phyloP scores from a whole-genome alignment of 1,139 yeast species.

The Pichia sp. region DNA sequence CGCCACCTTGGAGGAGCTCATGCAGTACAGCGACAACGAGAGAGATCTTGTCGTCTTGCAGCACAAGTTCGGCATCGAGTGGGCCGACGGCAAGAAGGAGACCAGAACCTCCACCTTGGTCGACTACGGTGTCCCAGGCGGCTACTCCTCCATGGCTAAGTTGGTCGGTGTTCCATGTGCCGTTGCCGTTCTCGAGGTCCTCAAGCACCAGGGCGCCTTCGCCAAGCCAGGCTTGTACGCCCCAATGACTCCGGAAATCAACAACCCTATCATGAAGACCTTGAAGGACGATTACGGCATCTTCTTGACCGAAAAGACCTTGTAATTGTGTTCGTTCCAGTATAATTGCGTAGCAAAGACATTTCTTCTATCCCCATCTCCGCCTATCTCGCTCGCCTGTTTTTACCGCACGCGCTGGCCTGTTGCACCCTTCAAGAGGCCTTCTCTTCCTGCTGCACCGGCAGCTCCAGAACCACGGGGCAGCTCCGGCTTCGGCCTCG shows the following conservation, averaged over 20 bases:
- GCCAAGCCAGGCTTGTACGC: slow-evolving; percentile 82
- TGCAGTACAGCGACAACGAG: slow-evolving; percentile 96
- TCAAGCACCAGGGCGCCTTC: slow-evolving; percentile 64
- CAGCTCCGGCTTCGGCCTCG: too few relatives aligned
- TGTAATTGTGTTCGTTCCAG: slow-evolving; percentile 28
- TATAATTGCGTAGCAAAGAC: background rate
- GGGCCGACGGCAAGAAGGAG: slow-evolving; percentile 90
- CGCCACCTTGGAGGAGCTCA: slow-evolving; percentile 89
- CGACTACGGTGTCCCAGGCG: slow-evolving; percentile 88
- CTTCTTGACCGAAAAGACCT: slow-evolving; percentile 81
- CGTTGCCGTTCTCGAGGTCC: slow-evolving; percentile 83
- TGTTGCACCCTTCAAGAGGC: too few relatives aligned
- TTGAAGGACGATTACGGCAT: slow-evolving; percentile 88
- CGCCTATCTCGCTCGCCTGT: background rate
- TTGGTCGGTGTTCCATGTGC: slow-evolving; percentile 98
- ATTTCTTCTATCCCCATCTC: background rate
- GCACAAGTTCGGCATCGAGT: slow-evolving; percentile 95
- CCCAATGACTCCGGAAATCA: slow-evolving; percentile 86
- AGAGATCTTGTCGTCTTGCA: slow-evolving; percentile 92
- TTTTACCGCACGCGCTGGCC: too few relatives aligned
- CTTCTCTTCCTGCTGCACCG: background rate
- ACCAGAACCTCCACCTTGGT: slow-evolving; percentile 92
- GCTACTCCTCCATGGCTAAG: slow-evolving; percentile 98
- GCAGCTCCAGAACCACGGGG: background rate
- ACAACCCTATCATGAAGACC: slow-evolving; percentile 84